phyloP scores from a whole-genome alignment of 441 rosid genomes.

The Jatropha multifida region DNA sequence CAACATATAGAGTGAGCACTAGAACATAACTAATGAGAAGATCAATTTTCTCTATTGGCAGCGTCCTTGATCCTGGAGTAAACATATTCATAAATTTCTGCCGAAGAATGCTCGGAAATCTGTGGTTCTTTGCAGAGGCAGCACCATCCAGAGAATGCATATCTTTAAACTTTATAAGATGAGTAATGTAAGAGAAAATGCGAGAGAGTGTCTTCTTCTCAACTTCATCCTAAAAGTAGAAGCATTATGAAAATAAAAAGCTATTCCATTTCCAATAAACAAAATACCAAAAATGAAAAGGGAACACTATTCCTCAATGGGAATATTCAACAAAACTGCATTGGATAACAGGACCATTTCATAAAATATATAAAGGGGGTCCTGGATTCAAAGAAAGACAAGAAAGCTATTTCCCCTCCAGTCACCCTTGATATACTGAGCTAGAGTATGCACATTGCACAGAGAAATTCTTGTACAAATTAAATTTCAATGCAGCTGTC shows the following conservation, averaged over 20 bases:
- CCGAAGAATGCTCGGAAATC: slow-evolving; percentile 51
- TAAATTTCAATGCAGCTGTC: background rate
- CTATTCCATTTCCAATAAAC: background rate
- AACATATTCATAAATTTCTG: slow-evolving; percentile 55
- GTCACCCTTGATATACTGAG: background rate
- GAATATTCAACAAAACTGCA: background rate
- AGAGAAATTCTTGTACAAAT: background rate
- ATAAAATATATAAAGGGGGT: background rate
- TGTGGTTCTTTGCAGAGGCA: slow-evolving; percentile 59
- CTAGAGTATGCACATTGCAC: background rate
- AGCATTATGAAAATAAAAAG: background rate
- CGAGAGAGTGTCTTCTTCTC: slow-evolving; percentile 45
- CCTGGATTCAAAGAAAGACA: background rate
- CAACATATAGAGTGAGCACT: slow-evolving; percentile 72
- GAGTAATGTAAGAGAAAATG: slow-evolving; percentile 58
- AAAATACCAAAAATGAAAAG: background rate
- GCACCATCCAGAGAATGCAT: slow-evolving; percentile 47
- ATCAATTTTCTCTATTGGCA: slow-evolving; percentile 49
- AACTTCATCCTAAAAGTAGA: slow-evolving; percentile 48
- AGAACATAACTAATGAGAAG: slow-evolving; percentile 76
- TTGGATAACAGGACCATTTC: no score
- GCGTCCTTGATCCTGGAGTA: slow-evolving; percentile 37
- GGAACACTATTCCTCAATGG: background rate
- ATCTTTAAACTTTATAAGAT: slow-evolving; percentile 83
- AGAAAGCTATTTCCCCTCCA: background rate